Percentiles rank a stretch among this genome's conserved stretches.
phyloP scores from a whole-genome alignment of 305 asterid species.

The Solanum hybrid region DNA sequence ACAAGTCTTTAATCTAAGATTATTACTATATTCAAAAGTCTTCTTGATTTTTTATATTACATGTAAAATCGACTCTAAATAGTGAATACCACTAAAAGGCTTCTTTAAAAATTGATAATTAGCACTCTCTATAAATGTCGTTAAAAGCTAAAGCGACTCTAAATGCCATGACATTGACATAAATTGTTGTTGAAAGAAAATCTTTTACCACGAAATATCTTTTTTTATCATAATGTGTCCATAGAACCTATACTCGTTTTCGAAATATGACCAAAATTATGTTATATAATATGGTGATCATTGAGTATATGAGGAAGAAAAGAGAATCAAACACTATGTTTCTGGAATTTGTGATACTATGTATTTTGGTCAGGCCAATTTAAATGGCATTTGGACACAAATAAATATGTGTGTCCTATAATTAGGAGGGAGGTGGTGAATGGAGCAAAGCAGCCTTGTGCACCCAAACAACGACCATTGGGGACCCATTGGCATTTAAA shows the following conservation, averaged over 20 bases:
- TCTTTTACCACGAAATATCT: not conserved
- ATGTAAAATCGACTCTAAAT: too few species aligned
- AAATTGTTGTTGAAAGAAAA: too few species aligned
- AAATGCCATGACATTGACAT: fast-evolving
- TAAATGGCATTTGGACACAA: not conserved
- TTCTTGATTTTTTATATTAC: too few species aligned
- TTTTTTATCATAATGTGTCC: not conserved
- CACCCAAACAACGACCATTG: not conserved
- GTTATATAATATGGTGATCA: not conserved
- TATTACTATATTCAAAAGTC: not conserved
- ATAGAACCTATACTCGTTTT: not conserved
- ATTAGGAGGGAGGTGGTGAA: too few species aligned
- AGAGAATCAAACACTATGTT: not conserved
- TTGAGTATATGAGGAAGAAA: not conserved
- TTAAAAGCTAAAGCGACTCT: not conserved
- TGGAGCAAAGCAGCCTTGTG: not conserved
- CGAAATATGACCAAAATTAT: not conserved
- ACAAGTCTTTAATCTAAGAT: not conserved
- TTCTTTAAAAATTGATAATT: too few species aligned
- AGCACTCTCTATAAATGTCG: not conserved
- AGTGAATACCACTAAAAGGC: too few species aligned
- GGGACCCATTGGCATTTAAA: not conserved
- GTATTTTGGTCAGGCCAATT: not conserved
- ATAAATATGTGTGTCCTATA: not conserved
- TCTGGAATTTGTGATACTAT: not conserved